Base-by-base conservation (phyloP, 257 asterid species). In the Parsonsia alboflavescens region DNA sequence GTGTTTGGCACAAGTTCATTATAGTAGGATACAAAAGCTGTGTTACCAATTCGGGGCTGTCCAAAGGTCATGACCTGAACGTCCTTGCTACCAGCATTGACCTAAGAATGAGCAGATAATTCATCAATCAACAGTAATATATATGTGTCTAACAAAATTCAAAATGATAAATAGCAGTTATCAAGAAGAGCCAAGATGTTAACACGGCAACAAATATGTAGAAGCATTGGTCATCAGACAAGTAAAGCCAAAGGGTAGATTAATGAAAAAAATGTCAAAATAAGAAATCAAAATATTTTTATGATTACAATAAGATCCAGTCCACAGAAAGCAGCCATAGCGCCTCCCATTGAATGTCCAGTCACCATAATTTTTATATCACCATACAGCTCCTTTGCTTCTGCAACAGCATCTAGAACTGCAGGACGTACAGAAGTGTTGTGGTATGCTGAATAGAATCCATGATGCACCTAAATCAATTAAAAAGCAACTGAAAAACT, bases 291-390 rank as follows among this genome's bases (percentile, higher is more conserved):
- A 73, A 79, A 73, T 0, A 16, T 49, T 61, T 21, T 16, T 57
- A 16, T 68, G 41, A 45, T 80, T 88, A 95, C 99, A 61, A 59
- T 82, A 71, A 95, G 94, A 88, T 95, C 99, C 76, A 95, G 93
- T 24, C 86, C 99, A 74, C 99, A 95, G 62, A 95, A 80, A 73
- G 96, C 92, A 68, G 96, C 99, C 76, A 95, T 95, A 52, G 98
- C 99, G 72, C 98, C 99, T 82, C 99, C 99, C 99, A 95, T 95
- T 24, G 99, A 95, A 83, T 95, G 99, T 63, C 99, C 99, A 30
- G 98, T 92, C 68, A 86, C 88, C 80, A 95, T 84, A 73, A 95
- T 84, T 70, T 76, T 78, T 54, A 85, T 80, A 74, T 87, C 85
- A 68, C 96, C 99, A 73, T 89, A 87, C 9, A 87, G 52, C 61